Evolutionary conservation across 1,139 yeast species (phyloP), one percentile per base, ranked within the genome.

Genomic region (Sporopachydermia cereana): DNA sequence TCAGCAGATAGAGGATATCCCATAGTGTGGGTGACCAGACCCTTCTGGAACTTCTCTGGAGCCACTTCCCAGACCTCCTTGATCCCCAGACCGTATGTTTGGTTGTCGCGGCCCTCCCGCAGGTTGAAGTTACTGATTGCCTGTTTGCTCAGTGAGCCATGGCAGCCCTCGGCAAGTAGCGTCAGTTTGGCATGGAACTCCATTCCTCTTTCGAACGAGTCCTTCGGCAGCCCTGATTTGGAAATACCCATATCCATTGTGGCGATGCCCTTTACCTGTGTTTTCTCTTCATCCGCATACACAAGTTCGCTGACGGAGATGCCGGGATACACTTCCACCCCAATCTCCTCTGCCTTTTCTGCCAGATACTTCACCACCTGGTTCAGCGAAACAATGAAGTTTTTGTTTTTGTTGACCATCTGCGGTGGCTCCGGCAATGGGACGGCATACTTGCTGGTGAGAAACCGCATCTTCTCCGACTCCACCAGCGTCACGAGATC

Each of bases 31-130:
- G 83, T 79, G n/a, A 85, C 91, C 50, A 67, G 77, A 0, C 98
- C 98, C 53, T 74, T 73, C 47, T 77, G 71, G 66, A 85, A 89
- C 51, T 84, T 84, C 46, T 79, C 85, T 12, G 91, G 88, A 34
- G 72, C 69, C n/a, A 91, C 95, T 61, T 89, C 91, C 98, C 98
- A 91, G 3, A 91, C 93, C 63, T 91, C 98, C 62, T 91, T 91
- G 49, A 91, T 75, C 27, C 98, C 98, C 36, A 91, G 62, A 14
- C 98, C 98, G 61, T 91, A 91, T 0, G 97, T 88, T 65, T 91
- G 98, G 3, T 83, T 79, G 50, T 80, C 78, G 29, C 72, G 66
- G 45, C 79, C 73, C 45, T 72, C 71, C 48, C 96, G 73, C 47
- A 91, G 67, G 42, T 79, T 70, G 61, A 66, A 91, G 55, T 80